Conservation (phyloP, 495 filamentous ascomycete species). For the Tuber microsphaerosporum region DNA sequence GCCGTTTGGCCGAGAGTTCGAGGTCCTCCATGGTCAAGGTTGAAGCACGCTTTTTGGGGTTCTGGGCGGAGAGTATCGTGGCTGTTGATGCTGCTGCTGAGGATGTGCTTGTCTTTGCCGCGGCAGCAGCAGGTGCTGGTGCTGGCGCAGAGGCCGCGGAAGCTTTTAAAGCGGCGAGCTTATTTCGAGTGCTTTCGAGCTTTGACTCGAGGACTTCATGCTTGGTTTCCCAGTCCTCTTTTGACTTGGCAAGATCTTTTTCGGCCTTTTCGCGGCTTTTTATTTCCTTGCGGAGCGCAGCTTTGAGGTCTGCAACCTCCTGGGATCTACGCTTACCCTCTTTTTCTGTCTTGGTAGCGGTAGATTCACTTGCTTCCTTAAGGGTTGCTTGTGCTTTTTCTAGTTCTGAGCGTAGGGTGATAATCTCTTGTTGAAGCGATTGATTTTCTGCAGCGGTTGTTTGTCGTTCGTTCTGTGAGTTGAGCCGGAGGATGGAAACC, state of each 20-base stretch:
- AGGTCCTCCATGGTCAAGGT: conserved; percentile 35
- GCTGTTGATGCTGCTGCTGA: neutral
- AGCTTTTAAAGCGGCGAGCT: conserved; percentile 8
- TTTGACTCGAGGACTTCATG: conserved; percentile 69
- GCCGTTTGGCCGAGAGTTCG: conserved; percentile 28
- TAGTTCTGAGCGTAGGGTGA: conserved; percentile 24
- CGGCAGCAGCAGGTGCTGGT: neutral
- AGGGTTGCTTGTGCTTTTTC: conserved; percentile 39
- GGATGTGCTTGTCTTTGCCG: neutral
- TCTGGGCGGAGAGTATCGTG: conserved; percentile 7
- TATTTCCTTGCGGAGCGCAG: conserved; percentile 72
- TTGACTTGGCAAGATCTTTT: conserved; percentile 47
- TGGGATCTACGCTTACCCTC: conserved; percentile 53
- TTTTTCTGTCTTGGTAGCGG: conserved; percentile 46
- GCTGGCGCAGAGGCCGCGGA: neutral
- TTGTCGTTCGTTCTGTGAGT: conserved; percentile 3
- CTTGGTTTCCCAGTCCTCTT: conserved; percentile 63
- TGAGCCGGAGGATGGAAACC: conserved; percentile 7
- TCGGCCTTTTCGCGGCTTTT: conserved; percentile 73
- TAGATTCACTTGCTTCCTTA: conserved; percentile 40
- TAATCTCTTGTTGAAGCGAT: conserved; percentile 26
- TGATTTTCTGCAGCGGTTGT: conserved; percentile 14
- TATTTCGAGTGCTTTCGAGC: conserved; percentile 49
- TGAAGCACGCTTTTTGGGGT: conserved; percentile 18
- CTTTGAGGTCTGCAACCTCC: conserved; percentile 71